Evolutionary conservation across 2,329 filamentous ascomycete species (phyloP).

Genomic region (Zasmidium citrigriseum): DNA sequence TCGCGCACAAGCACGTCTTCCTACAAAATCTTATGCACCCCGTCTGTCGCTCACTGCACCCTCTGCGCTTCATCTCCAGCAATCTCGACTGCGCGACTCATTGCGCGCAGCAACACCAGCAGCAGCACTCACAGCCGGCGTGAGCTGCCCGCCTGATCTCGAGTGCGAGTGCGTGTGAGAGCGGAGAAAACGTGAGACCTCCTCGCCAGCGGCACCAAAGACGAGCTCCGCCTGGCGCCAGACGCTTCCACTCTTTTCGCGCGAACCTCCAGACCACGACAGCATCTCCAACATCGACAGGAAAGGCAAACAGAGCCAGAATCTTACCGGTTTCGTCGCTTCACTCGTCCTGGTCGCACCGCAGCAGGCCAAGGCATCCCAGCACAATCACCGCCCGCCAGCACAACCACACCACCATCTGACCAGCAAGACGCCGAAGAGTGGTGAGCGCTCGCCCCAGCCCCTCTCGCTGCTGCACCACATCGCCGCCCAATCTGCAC

Average conservation of each 20-base stretch:
- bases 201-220: neutral
- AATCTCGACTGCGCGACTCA: neutral
- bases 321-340: neutral
- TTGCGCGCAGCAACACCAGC: too few species aligned
- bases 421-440: neutral
- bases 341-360: neutral
- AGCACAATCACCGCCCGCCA: neutral
- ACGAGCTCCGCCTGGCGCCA: neutral
- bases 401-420: neutral
- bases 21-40: neutral
- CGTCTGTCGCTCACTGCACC: neutral
- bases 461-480: too few species aligned
- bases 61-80: neutral
- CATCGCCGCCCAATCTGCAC: neutral
- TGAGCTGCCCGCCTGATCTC: neutral
- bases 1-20: neutral
- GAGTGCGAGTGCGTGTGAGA: neutral
- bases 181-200: neutral
- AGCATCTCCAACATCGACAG: neutral
- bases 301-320: neutral
- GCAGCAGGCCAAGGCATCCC: neutral
- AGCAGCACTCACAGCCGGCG: neutral
- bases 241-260: neutral
- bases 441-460: too few species aligned
- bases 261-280: too few species aligned